Evolutionary conservation across 148 eudicot genomes (phyloP), one percentile per base, ranked within the genome.

Genomic region (Silene latifolia): DNA sequence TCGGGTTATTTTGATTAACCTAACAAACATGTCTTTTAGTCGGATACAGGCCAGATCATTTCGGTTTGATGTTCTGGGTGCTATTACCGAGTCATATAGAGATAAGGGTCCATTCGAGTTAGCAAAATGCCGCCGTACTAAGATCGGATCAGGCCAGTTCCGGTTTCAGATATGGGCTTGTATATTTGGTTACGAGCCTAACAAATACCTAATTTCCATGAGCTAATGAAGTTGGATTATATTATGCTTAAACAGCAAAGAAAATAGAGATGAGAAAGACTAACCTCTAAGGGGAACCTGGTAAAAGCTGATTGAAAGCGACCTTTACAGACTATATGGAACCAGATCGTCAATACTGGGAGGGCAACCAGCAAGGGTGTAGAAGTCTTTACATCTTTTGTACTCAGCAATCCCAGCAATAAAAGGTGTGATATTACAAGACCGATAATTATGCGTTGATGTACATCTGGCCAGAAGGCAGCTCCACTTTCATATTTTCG

Each of bases 401-500:
- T 87, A 79, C 92, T 89, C 84, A 94, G 32, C 71, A 94, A 76
- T 71, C 97, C 98, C 80, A 94, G 60, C 46, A 94, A 72, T 73
- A 89, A 79, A 78, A 94, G 76, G 51, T 94, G 97, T 1, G 98
- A 90, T 76, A 91, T 90, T 46, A 94, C 69, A 65, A 91, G 72
- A 60, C 93, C 92, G 48, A 87, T 77, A 27, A 94, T 74, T 62
- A 94, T 82, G 27, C 98, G 97, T 10, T 78, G 83, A 71, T 94
- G 91, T 65, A 94, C 97, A 81, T 90, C 96, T 69, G 98, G 98
- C 98, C 98, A 94, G 82, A 87, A 94, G 44, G 87, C 78, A 51
- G 98, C 98, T 32, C 85, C 97, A 68, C 93, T 91, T 83, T 94
- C 98, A 60, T 94, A 94, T 84, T 88, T 91, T 74, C 90, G 96